Conservation (phyloP, 352 stramenopile genomes). For the Phytophthora agathidicida region DNA sequence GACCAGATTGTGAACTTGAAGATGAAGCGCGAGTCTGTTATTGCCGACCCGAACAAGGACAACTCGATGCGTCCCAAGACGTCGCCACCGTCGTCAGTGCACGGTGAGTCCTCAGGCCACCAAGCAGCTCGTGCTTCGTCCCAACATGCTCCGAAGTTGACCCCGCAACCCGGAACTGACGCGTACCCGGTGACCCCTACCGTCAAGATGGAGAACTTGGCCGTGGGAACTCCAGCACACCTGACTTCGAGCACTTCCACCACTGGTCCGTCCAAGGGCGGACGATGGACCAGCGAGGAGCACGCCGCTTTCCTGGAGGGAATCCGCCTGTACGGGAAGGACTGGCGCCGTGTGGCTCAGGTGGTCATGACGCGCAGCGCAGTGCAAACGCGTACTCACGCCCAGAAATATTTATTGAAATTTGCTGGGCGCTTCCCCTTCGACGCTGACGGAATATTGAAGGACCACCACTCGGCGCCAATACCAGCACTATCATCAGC, state of each 20-base stretch:
- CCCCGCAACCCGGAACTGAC: conserved; percentile 20
- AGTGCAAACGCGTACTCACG: conserved; percentile 90
- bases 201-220: conserved; percentile 37
- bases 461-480: conserved; percentile 34
- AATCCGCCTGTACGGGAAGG: conserved; percentile 88
- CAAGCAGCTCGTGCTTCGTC: neutral
- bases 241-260: conserved; percentile 16
- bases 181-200: conserved; percentile 23
- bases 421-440: conserved; percentile 85
- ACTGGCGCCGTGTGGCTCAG: conserved; percentile 85
- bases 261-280: conserved; percentile 64
- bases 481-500: no score
- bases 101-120: conserved; percentile 11
- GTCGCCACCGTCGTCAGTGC: conserved; percentile 22
- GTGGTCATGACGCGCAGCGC: conserved; percentile 84
- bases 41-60: conserved; percentile 89
- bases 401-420: conserved; percentile 94
- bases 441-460: conserved; percentile 53
- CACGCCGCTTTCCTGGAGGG: conserved; percentile 87
- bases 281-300: conserved; percentile 89
- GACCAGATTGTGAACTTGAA: conserved; percentile 86
- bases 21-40: conserved; percentile 87
- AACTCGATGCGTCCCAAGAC: conserved; percentile 60
- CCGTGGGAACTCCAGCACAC: conserved; percentile 20
- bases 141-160: conserved; percentile 32